phyloP scores from a whole-genome alignment of 1,284 basidiomycete genomes.

The Ceratobasidium theobromae region DNA sequence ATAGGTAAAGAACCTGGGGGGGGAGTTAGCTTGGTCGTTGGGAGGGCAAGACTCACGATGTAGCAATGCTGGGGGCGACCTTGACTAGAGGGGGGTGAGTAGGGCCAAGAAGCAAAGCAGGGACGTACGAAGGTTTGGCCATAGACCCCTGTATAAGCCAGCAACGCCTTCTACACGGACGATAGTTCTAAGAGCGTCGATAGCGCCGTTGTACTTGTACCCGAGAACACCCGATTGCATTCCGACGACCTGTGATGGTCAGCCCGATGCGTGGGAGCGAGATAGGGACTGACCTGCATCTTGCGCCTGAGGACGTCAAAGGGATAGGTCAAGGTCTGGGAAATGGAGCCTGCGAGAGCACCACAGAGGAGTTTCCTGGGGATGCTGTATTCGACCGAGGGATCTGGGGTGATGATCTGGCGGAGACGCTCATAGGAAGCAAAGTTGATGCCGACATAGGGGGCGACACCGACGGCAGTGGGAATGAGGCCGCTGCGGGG shows the following conservation, averaged over 20 bases:
- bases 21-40: too few relatives aligned
- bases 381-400: slow-evolving; percentile 59
- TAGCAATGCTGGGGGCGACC: slow-evolving; percentile 89
- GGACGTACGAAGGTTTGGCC: slow-evolving; percentile 83
- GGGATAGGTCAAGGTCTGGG: slow-evolving; percentile 93
- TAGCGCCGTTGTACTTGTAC: slow-evolving; percentile 72
- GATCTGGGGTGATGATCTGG: slow-evolving; percentile 66
- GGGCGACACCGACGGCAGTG: slow-evolving; percentile 89
- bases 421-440: slow-evolving; percentile 75
- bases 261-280: neutral
- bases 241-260: slow-evolving; percentile 60
- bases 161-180: slow-evolving; percentile 69
- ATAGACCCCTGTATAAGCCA: slow-evolving; percentile 83
- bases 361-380: slow-evolving; percentile 69
- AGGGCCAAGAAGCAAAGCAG: slow-evolving; percentile 31
- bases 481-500: slow-evolving; percentile 67
- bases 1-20: slow-evolving; percentile 48
- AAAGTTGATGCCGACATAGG: slow-evolving; percentile 88
- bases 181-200: slow-evolving; percentile 73
- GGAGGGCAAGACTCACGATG: too few relatives aligned
- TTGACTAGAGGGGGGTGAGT: slow-evolving; percentile 58
- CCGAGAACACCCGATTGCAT: slow-evolving; percentile 65
- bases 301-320: slow-evolving; percentile 89
- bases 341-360: slow-evolving; percentile 79
- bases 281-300: slow-evolving; percentile 62